Percentiles rank a stretch among this genome's conserved stretches.
These are phyloP conservation scores for Candida krabiensis DNA, from an alignment of 805 yeast genomes.

Conservation along the genomic window DNA sequence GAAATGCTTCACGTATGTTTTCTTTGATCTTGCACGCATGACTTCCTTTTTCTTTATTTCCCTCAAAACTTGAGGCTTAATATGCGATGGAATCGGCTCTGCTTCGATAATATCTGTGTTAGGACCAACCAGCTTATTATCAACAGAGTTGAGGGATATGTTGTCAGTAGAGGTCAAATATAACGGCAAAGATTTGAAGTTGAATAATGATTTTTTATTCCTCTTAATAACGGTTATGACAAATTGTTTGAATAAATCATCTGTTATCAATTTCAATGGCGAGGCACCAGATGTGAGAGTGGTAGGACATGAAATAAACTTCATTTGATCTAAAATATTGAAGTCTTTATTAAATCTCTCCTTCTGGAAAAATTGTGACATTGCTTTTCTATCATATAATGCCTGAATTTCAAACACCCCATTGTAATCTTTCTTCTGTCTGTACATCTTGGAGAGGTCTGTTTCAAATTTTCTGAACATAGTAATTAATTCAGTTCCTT, in stretches of 20 bases:
- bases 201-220: constrained; percentile 54
- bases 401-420: constrained; percentile 30
- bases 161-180: constrained; percentile 27
- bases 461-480: constrained; percentile 50
- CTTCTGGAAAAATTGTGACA: constrained; percentile 27
- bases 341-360: constrained; percentile 24
- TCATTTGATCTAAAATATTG: constrained; percentile 33
- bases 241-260: constrained; percentile 45
- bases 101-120: constrained; percentile 18
- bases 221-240: constrained; percentile 57
- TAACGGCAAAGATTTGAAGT: constrained; percentile 37
- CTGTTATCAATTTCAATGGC: constrained; percentile 26
- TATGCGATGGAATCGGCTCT: constrained; percentile 29
- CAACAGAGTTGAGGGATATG: constrained; percentile 3
- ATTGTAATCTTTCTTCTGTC: constrained; percentile 11
- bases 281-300: constrained; percentile 18
- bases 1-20: constrained; percentile 17
- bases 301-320: constrained; percentile 38
- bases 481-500: constrained; percentile 43
- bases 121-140: constrained; percentile 12
- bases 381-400: constrained; percentile 24
- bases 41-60: constrained; percentile 13
- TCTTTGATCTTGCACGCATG: constrained; percentile 16
- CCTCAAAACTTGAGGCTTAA: constrained; percentile 18
- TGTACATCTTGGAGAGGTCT: constrained; percentile 31